These are phyloP conservation scores for Candida hispaniensis DNA, from an alignment of 805 yeast genomes.

Conservation along the genomic window DNA sequence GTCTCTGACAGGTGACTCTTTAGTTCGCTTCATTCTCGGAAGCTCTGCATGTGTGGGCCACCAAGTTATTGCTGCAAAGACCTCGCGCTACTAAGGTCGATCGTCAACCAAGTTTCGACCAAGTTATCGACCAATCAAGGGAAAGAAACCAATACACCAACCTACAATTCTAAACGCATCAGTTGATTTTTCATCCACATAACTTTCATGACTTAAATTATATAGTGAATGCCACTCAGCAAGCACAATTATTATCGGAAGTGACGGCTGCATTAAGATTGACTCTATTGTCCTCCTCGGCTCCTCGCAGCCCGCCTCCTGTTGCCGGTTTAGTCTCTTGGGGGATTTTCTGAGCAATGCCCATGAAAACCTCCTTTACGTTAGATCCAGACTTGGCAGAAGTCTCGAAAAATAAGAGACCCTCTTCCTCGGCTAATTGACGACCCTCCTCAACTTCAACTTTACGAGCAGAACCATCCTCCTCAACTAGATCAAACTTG, in stretches of 20 bases:
- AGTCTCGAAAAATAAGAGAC: constrained; percentile 81
- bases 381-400: constrained; percentile 85
- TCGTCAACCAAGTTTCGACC: constrained; percentile 16
- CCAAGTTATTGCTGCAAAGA: constrained; percentile 20
- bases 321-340: constrained; percentile 25
- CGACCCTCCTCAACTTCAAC: constrained; percentile 82
- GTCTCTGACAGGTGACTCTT: constrained; percentile 27
- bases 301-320: constrained; percentile 15
- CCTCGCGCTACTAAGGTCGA: not conserved
- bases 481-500: constrained; percentile 68
- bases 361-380: constrained; percentile 83
- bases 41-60: constrained; percentile 26
- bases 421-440: constrained; percentile 82
- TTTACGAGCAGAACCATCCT: constrained; percentile 48
- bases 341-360: constrained; percentile 86
- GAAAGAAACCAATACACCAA: too few relatives aligned
- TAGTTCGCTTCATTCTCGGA: constrained; percentile 27
- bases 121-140: constrained; percentile 15
- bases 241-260: constrained; percentile 17
- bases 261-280: constrained; percentile 16
- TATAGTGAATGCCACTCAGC: too few relatives aligned
- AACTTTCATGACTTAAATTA: too few relatives aligned
- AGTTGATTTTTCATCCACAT: too few relatives aligned
- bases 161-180: too few relatives aligned
- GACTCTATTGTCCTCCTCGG: constrained; percentile 14